Base-by-base conservation (phyloP, 2,329 filamentous ascomycete species). In the Claviceps quebecensis region DNA sequence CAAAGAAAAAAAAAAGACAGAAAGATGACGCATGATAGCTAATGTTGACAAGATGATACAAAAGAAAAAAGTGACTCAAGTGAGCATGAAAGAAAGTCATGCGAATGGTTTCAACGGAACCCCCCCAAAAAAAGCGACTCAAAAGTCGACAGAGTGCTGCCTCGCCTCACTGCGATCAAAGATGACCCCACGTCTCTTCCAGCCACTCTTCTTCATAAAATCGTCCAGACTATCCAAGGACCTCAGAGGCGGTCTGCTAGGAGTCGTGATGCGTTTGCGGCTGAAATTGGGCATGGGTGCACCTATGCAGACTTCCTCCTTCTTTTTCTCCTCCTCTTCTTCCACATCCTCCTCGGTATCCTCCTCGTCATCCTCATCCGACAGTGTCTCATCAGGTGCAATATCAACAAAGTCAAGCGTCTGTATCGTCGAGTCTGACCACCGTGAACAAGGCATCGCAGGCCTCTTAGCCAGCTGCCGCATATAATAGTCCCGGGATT, bases 381-480 rank as follows among this genome's bases (percentile, higher is more conserved):
- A 8, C 8, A 29, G n/a, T 45, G 50, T 48, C 23, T 56, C 52
- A 26, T 56, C 61, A 36, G 54, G 40, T 11, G 55, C 43, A 9
- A 47, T 5, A 19, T 50, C 56, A 36, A 29, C 26, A 29, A 57
- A 59, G 46, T 58, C 58, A 23, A 63, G 51, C 2, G 61, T 60
- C 54, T 66, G 60, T 51, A 70, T 65, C 34, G 69, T 72, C 7
- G 69, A 72, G 50, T 69, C 69, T 40, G 69, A 72, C 69, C 69
- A 72, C 52, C 63, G 65, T 19, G 68, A 71, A 48, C 63, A 60
- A 2, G 62, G 65, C 55, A 68, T 53, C 4, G 59, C 55, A 19
- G 66, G 65, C 17, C 62, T 60, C 53, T 58, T 56, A 43, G 60
- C 50, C 40, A 65, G 53, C 36, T 60, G 58, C 54, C 60, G 52